phyloP scores from a whole-genome alignment of 2,329 filamentous ascomycete species.

The Chrysoporthe austroafricana region DNA sequence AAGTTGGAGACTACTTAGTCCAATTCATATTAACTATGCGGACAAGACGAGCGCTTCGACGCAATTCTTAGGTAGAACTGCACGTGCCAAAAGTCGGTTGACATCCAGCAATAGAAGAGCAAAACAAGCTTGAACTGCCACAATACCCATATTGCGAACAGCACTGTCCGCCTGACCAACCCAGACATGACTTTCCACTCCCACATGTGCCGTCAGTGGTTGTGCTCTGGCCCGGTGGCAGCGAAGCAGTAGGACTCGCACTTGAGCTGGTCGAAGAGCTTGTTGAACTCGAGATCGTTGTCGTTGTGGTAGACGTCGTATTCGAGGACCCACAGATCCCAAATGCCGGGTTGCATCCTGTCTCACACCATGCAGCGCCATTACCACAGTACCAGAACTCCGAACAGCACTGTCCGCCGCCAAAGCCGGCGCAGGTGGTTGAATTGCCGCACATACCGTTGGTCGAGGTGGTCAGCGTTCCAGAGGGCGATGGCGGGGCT shows the following conservation, averaged over 20 bases:
- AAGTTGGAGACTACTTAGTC: no score
- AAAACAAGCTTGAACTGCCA: constrained; percentile 12
- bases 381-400: constrained; percentile 15
- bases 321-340: constrained; percentile 12
- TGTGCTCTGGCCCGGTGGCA: constrained; percentile 15
- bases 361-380: constrained; percentile 6
- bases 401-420: constrained; percentile 10
- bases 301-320: neutral
- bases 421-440: constrained; percentile 6
- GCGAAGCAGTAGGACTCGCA: constrained; percentile 1
- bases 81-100: constrained; percentile 21
- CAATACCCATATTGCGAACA: constrained; percentile 25
- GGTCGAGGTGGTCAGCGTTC: constrained; percentile 3
- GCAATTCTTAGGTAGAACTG: neutral
- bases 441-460: constrained; percentile 19
- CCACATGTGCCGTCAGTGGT: constrained; percentile 20
- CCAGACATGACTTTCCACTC: constrained; percentile 18
- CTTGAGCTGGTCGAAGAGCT: constrained; percentile 11
- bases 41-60: no score
- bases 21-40: no score
- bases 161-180: constrained; percentile 18
- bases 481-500: neutral
- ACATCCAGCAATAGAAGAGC: constrained; percentile 15
- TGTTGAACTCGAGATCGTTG: neutral
- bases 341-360: constrained; percentile 2